These are phyloP conservation scores for Penicillium sp. DNA, from an alignment of 2,329 filamentous ascomycete species.

Conservation along the genomic window DNA sequence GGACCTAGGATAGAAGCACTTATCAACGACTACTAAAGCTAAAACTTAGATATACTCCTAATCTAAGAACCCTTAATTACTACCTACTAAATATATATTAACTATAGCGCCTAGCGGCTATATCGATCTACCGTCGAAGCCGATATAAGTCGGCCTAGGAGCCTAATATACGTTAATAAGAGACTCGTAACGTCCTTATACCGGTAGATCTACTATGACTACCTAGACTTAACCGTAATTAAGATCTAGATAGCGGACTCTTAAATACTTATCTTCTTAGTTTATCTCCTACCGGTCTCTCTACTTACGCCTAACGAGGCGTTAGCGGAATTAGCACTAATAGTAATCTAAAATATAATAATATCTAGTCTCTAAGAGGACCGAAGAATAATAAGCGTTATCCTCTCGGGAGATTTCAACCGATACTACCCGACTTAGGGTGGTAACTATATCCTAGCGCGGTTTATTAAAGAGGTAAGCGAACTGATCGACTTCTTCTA, in stretches of 20 bases:
- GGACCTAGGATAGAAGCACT: slow-evolving; percentile 28
- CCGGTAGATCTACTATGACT: no score
- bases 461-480: slow-evolving; percentile 10
- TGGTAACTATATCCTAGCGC: background rate
- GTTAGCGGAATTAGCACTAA: background rate
- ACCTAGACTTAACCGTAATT: no score
- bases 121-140: slow-evolving; percentile 22
- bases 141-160: no score
- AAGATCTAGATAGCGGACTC: no score
- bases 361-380: no score
- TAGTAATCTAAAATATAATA: no score
- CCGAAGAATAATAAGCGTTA: slow-evolving; percentile 9
- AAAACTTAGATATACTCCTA: slow-evolving; percentile 27
- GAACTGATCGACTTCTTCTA: slow-evolving; percentile 14
- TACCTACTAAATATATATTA: slow-evolving; percentile 21
- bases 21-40: slow-evolving; percentile 27
- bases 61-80: slow-evolving; percentile 22
- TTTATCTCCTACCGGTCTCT: no score
- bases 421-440: background rate
- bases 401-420: slow-evolving; percentile 2
- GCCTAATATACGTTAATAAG: no score
- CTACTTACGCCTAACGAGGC: no score
- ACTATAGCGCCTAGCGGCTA: slow-evolving; percentile 27
- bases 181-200: no score
- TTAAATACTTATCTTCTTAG: no score